Evolutionary conservation across 2,329 filamentous ascomycete genomes (phyloP), one percentile per base, ranked within the genome.

Genomic region (Epichloe sibirici): DNA sequence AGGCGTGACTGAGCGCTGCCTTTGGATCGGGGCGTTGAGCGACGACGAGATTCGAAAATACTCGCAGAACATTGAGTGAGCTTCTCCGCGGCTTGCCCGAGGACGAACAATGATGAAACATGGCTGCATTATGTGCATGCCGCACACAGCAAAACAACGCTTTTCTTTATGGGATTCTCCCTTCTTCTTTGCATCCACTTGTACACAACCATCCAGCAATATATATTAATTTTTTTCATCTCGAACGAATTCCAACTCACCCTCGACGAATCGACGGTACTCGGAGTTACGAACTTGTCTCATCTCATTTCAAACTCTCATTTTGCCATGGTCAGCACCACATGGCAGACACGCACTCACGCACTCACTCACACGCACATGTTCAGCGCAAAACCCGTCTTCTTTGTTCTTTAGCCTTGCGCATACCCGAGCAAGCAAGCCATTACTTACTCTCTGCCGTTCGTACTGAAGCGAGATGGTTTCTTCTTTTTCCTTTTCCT

Each of bases 21-120:
- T 93, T n/a, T 93, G 88, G 88, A 83, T 93, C 71, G 83, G 85
- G 46, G 86, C 87, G 9, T 66, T 93, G 51, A 79, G 71, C 51
- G 87, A 91, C 58, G 80, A 82, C n/a, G 86, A 90, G 61, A 89
- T 93, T 61, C 70, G 78, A 53, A 71, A 68, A 55, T 70, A 73
- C 52, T 78, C 76, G 0, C 74, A 77, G 51, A 66, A 62, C 51
- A 61, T 82, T 35, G 75, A 81, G 64, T 67, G 23, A 31, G 7
- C 0, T 31, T 31, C 28, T 31, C 28, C 28, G 28, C 28, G 28
- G 7, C 28, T 6, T 31, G 28, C 28, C 28, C 28, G 28, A 8
- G 28, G 7, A 31, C 28, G 28, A 31, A 31, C 9, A 31, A 31
- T 31, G 7, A 31, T 31, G 7, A 9, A 31, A 31, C 28, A 9